phyloP scores from a whole-genome alignment of 148 eudicot species.

The Beta vulgaris region DNA sequence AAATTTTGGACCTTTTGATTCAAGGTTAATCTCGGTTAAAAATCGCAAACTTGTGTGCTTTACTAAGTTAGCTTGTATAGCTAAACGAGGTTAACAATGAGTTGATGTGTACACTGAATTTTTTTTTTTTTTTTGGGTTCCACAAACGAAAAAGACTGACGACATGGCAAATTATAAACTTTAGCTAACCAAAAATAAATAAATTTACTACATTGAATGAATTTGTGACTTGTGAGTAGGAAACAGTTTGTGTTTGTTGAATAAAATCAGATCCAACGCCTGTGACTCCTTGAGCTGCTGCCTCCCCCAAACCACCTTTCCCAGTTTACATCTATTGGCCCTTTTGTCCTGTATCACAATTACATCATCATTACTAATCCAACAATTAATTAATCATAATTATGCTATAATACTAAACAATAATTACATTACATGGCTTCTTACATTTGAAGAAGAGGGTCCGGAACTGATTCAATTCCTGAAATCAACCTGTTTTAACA shows the following conservation, averaged over 20 bases:
- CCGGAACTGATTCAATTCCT: conserved; percentile 35
- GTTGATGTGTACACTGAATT: too few relatives aligned
- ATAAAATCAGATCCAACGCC: conserved; percentile 36
- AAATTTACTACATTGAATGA: too few relatives aligned
- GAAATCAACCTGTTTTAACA: conserved; percentile 31
- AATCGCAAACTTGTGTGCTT: too few relatives aligned
- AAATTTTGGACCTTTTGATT: too few relatives aligned
- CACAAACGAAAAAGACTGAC: too few relatives aligned
- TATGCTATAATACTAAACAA: too few relatives aligned
- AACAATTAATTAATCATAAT: not conserved
- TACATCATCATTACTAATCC: not conserved
- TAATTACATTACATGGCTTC: not conserved
- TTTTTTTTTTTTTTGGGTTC: too few relatives aligned
- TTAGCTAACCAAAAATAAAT: too few relatives aligned
- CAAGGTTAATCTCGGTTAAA: too few relatives aligned
- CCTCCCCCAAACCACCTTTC: conserved; percentile 51
- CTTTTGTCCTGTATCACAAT: conserved; percentile 33
- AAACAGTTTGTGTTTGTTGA: not conserved
- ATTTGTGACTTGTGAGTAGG: not conserved
- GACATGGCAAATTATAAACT: too few relatives aligned
- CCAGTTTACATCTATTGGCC: conserved; percentile 43
- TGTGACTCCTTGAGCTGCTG: conserved; percentile 34
- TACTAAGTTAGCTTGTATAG: too few relatives aligned
- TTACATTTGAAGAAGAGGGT: conserved; percentile 35
- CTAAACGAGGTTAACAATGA: too few relatives aligned